Evolutionary conservation across 2,329 filamentous ascomycete species (phyloP).

Genomic region (Epichloe baconii): DNA sequence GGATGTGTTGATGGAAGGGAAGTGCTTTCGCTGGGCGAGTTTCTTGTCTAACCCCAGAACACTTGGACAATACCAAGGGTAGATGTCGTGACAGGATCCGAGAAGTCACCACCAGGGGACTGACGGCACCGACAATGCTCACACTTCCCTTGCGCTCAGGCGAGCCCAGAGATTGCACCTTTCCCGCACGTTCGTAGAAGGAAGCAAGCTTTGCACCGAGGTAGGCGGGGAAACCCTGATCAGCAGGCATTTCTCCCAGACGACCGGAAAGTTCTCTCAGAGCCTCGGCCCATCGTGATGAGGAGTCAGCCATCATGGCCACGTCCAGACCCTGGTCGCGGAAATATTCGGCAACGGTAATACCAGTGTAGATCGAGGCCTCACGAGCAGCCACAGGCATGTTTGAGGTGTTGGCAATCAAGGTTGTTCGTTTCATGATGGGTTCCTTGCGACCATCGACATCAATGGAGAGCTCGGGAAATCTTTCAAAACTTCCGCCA

Average conservation of each 20-base stretch:
- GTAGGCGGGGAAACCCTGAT: slow-evolving; percentile 98
- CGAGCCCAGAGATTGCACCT: slow-evolving; percentile 72
- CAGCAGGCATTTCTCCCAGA: slow-evolving; percentile 98
- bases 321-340: slow-evolving; percentile 94
- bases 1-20: slow-evolving; percentile 94
- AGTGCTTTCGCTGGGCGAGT: slow-evolving; percentile 96
- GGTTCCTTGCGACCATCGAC: slow-evolving; percentile 90
- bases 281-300: slow-evolving; percentile 96
- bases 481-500: slow-evolving; percentile 99
- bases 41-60: slow-evolving; percentile 99
- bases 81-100: slow-evolving; percentile 86
- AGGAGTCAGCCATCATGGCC: slow-evolving; percentile 99
- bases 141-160: slow-evolving; percentile 84
- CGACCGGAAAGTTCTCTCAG: slow-evolving; percentile 97
- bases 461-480: slow-evolving; percentile 94
- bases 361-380: slow-evolving; percentile 95
- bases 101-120: slow-evolving; percentile 98
- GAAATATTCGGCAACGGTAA: slow-evolving; percentile 93
- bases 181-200: slow-evolving; percentile 97
- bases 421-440: slow-evolving; percentile 98
- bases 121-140: slow-evolving; percentile 95
- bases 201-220: slow-evolving; percentile 92
- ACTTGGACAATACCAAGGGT: slow-evolving; percentile 97
- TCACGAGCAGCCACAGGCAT: slow-evolving; percentile 98
- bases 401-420: slow-evolving; percentile 99